These are phyloP conservation scores for Euphorbia pulcherrima DNA, from an alignment of 345 rosid genomes.

Conservation along the genomic window DNA sequence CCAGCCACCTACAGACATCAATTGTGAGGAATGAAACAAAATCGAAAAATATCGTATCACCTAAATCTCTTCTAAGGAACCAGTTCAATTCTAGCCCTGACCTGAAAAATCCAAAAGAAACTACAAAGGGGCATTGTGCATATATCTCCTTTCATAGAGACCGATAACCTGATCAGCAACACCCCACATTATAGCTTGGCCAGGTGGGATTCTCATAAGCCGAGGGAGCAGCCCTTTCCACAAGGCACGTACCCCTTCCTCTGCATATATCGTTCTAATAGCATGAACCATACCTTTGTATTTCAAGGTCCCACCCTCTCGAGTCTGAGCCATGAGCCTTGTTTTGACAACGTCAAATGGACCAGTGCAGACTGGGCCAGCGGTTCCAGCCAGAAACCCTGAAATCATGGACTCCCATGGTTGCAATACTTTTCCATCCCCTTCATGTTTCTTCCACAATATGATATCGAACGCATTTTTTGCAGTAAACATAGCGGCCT, in stretches of 20 bases:
- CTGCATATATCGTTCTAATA: slow-evolving; percentile 66
- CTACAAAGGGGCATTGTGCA: slow-evolving; percentile 46
- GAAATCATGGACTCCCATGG: slow-evolving; percentile 98
- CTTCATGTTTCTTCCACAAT: slow-evolving; percentile 93
- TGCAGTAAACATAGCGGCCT: slow-evolving; percentile 93
- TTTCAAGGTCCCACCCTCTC: slow-evolving; percentile 53
- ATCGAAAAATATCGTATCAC: not conserved
- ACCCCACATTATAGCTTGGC: slow-evolving; percentile 98
- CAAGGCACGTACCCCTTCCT: slow-evolving; percentile 75
- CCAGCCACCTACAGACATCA: not conserved
- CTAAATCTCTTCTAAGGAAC: not conserved
- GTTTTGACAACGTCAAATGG: slow-evolving; percentile 99
- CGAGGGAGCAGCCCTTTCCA: slow-evolving; percentile 96
- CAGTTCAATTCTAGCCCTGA: slow-evolving; percentile 10
- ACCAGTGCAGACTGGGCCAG: slow-evolving; percentile 88
- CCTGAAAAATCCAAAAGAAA: slow-evolving; percentile 13
- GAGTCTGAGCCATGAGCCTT: slow-evolving; percentile 85
- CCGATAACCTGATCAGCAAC: slow-evolving; percentile 95
- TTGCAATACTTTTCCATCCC: slow-evolving; percentile 73
- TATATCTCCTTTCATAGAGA: slow-evolving; percentile 63
- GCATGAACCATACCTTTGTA: slow-evolving; percentile 95
- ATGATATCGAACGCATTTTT: slow-evolving; percentile 75
- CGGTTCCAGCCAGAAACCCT: slow-evolving; percentile 91
- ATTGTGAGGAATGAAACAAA: not conserved
- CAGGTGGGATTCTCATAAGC: slow-evolving; percentile 95